A percentile compares a stretch with the other conserved stretches of the same genome.
phyloP scores from a whole-genome alignment of 305 asterid species.

The Fraxinus baroniana region DNA sequence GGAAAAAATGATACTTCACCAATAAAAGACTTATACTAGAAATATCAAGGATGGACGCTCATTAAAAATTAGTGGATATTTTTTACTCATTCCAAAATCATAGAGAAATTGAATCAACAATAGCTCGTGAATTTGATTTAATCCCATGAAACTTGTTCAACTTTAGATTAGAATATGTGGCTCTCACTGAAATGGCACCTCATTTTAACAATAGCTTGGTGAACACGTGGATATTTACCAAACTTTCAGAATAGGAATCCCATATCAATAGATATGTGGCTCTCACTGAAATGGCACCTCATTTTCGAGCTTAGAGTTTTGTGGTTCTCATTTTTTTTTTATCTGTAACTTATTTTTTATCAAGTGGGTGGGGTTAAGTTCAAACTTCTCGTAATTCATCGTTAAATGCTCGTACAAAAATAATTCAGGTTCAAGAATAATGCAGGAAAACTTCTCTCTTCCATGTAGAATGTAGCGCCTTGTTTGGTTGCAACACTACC shows the following conservation, averaged over 20 bases:
- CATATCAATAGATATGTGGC: background rate
- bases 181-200: too few relatives aligned
- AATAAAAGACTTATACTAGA: background rate
- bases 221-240: background rate
- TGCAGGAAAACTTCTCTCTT: background rate
- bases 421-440: background rate
- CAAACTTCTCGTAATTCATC: background rate
- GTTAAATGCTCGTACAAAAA: background rate
- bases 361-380: background rate
- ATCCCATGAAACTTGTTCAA: background rate
- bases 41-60: too few relatives aligned
- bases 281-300: background rate
- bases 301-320: background rate
- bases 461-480: conserved; percentile 10
- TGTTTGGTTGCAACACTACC: conserved; percentile 1
- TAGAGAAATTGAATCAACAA: background rate
- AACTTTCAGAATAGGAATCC: background rate
- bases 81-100: background rate
- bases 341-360: background rate
- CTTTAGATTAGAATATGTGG: background rate
- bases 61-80: background rate
- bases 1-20: background rate
- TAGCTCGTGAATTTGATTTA: background rate
- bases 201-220: background rate
- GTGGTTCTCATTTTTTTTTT: background rate